A percentile compares a stretch with the other conserved stretches of the same genome.
phyloP scores from a whole-genome alignment of 345 rosid genomes.

The Syzygium jambos region DNA sequence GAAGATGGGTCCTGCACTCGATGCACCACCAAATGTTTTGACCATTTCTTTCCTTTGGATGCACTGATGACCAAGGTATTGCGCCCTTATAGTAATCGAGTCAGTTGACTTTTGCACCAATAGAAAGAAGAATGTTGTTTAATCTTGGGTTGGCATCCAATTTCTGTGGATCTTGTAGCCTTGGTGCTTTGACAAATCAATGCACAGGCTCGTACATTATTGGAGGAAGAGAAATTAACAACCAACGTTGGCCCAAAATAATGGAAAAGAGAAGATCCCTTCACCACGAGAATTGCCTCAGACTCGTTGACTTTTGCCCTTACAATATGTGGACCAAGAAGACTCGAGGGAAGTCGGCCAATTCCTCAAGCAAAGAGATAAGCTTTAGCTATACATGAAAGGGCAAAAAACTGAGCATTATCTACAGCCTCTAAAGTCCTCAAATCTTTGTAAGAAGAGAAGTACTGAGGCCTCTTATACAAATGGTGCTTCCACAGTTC shows the following conservation, averaged over 20 bases:
- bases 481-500: not conserved
- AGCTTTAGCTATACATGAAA: not conserved
- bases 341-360: not conserved
- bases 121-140: not conserved
- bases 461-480: not conserved
- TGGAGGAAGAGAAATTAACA: not conserved
- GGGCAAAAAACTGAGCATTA: not conserved
- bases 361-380: not conserved
- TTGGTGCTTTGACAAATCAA: not conserved
- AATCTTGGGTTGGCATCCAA: not conserved
- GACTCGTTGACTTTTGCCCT: not conserved
- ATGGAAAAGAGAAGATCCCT: not conserved
- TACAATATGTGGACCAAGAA: not conserved
- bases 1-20: not conserved
- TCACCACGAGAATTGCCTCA: not conserved
- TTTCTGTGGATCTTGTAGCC: not conserved
- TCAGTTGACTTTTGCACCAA: not conserved
- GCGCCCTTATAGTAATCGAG: not conserved
- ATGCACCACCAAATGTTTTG: not conserved
- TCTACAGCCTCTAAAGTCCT: not conserved
- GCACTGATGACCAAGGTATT: not conserved
- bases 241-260: not conserved
- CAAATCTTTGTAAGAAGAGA: not conserved
- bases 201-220: not conserved
- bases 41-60: not conserved